Conservation (phyloP, 2,329 filamentous ascomycete genomes). For the Aspergillus felis region DNA sequence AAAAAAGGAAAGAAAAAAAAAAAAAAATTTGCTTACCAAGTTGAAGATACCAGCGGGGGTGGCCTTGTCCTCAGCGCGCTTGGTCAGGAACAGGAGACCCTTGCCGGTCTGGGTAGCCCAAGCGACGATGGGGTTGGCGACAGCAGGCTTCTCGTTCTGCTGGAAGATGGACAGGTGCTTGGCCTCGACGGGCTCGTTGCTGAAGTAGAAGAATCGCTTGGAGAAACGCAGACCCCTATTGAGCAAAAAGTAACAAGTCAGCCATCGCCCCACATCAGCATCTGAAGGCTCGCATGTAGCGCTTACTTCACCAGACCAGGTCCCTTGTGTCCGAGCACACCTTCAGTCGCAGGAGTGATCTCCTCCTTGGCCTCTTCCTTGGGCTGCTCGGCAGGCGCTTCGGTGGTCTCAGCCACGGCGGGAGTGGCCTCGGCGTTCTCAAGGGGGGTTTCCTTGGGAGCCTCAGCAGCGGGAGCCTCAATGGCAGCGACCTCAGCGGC, state of each 20-base stretch:
- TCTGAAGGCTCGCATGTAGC: not conserved
- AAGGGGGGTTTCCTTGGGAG: conserved; percentile 30
- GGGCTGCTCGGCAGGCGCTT: conserved; percentile 35
- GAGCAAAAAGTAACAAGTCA: conserved; percentile 18
- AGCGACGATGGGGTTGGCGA: conserved; percentile 73
- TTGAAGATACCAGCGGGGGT: conserved; percentile 78
- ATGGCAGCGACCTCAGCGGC: conserved; percentile 38
- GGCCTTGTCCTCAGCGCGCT: conserved; percentile 77
- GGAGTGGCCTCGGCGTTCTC: conserved; percentile 33
- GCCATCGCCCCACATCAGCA: not conserved
- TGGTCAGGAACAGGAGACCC: conserved; percentile 87
- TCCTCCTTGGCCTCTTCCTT: conserved; percentile 38
- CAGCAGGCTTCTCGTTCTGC: conserved; percentile 79
- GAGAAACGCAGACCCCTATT: conserved; percentile 78
- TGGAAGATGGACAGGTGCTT: conserved; percentile 74
- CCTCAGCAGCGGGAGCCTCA: conserved; percentile 27
- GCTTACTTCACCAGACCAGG: conserved; percentile 85
- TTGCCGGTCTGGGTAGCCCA: conserved; percentile 94
- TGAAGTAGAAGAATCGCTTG: conserved; percentile 93
- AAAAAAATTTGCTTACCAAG: conserved; percentile 70
- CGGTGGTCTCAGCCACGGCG: conserved; percentile 32
- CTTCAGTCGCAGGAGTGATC: conserved; percentile 72
- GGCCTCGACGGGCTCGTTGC: conserved; percentile 66
- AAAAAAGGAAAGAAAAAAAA: not conserved
- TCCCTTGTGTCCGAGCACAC: conserved; percentile 83